Percentiles rank a stretch among this genome's conserved stretches.
These are phyloP conservation scores for Liriodendron chinense DNA, from an alignment of 164 flowering plant genomes.

Conservation along the genomic window DNA sequence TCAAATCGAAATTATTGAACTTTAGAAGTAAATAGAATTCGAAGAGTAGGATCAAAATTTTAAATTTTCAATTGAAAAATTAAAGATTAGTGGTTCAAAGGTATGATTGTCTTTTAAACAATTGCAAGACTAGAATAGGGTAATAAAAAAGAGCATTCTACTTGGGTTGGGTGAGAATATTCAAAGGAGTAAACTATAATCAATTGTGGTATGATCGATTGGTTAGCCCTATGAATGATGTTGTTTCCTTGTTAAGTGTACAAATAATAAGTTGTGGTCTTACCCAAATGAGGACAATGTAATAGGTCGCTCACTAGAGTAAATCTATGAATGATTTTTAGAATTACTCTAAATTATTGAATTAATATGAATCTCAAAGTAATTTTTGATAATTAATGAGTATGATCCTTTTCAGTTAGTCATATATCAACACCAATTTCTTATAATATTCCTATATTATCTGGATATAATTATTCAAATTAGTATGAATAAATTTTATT, in stretches of 20 bases:
- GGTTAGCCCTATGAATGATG: background rate
- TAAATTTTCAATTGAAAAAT: background rate
- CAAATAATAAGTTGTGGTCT: background rate
- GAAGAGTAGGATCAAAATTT: background rate
- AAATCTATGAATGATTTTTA: no score
- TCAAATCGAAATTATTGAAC: background rate
- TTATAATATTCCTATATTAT: no score
- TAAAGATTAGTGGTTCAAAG: background rate
- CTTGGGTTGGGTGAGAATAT: background rate
- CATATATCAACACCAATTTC: background rate
- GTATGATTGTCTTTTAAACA: background rate
- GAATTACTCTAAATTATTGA: background rate
- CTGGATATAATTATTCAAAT: background rate
- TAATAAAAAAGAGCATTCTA: background rate
- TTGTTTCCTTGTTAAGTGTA: background rate
- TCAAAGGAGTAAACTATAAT: background rate
- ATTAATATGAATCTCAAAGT: background rate
- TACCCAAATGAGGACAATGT: background rate
- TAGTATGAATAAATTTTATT: background rate
- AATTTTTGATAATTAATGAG: background rate
- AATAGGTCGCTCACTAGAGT: background rate
- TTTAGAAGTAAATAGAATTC: background rate
- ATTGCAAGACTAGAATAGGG: background rate
- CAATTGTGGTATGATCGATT: background rate
- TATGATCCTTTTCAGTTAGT: background rate